Evolutionary conservation across 2,329 filamentous ascomycete species (phyloP), one percentile per base, ranked within the genome.

Genomic region (Diplodia seriata): DNA sequence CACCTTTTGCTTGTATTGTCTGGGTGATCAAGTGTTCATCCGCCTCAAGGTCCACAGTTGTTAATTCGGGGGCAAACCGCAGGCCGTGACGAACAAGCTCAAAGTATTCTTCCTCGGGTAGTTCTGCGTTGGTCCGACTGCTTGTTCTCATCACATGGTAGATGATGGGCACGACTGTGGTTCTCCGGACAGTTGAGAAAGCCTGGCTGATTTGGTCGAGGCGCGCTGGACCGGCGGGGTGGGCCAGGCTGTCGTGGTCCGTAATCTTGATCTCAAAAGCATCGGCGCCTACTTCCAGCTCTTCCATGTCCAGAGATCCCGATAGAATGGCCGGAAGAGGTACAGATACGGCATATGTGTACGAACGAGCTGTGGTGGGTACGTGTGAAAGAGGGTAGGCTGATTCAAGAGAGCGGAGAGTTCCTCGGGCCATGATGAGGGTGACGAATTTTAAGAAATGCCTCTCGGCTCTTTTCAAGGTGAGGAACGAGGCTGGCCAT

Each of bases 381-480:
- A 90, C 82, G 18, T 84, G 82, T 2, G 89, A 87, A 1, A 91
- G 78, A 0, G 89, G 89, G 71, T 90, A 91, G 0, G 88, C 86
- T 1, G 87, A 87, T 70, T 89, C 86, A 68, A 88, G 82, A 23
- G 87, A 85, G 0, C 85, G 84, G n/a, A 87, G 83, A 6, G 84
- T 79, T 3, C 83, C 82, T 20, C 81, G 79, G 1, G 86, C 80
- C 4, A 87, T 85, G 31, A 90, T 82, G 29, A 89, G 82, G 1
- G 87, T 87, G 9, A 92, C 79, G 67, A 92, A 90, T 66, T 89
- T 89, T 49, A 91, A 81, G 69, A 92, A 91, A 69, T 91, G 89
- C 56, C 87, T 82, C 75, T 92, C 89, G 3, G 88, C 85, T 57
- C 87, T 82, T 74, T 92, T 92, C 6, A 92, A 77, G 0, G 89